Conservation (phyloP, 306 rosid genomes). For the Cucurbita argyrosperma region DNA sequence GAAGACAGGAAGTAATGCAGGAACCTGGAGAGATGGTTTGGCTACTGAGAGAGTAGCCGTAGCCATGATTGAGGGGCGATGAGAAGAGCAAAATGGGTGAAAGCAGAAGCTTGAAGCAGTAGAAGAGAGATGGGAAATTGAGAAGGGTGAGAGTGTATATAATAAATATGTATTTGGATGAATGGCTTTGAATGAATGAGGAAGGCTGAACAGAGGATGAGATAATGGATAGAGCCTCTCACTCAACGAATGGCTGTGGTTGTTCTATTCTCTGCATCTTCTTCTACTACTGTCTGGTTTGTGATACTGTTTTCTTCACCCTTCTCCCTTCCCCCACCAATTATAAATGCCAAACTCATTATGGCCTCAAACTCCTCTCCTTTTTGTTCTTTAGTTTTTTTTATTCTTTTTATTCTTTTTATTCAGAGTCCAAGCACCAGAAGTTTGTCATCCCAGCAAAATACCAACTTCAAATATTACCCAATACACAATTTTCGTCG, state of each 20-base stretch:
- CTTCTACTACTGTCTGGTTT: not conserved
- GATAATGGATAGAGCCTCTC: conserved; percentile 48
- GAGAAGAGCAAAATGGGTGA: not conserved
- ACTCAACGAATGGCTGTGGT: conserved; percentile 31
- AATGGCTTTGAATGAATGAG: conserved; percentile 24
- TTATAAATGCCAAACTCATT: not conserved
- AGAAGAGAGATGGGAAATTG: not conserved
- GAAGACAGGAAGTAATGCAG: not conserved
- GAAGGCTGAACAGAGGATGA: conserved; percentile 25
- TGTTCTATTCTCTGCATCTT: not conserved
- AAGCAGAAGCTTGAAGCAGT: not conserved
- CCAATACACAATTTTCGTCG: too few species aligned
- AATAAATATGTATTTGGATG: too few species aligned
- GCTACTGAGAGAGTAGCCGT: conserved; percentile 87
- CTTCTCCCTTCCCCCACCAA: not conserved
- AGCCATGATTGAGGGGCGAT: conserved; percentile 35
- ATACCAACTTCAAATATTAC: not conserved
- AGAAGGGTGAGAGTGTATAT: not conserved
- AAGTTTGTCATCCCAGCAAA: not conserved
- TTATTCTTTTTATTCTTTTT: not conserved
- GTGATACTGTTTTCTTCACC: not conserved
- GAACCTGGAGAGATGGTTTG: conserved; percentile 83
- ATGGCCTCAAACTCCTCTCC: not conserved
- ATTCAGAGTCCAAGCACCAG: not conserved
- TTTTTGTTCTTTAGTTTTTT: not conserved